Evolutionary conservation across 768 basidiomycete species (phyloP).

Genomic region (Jaapia argillacea): DNA sequence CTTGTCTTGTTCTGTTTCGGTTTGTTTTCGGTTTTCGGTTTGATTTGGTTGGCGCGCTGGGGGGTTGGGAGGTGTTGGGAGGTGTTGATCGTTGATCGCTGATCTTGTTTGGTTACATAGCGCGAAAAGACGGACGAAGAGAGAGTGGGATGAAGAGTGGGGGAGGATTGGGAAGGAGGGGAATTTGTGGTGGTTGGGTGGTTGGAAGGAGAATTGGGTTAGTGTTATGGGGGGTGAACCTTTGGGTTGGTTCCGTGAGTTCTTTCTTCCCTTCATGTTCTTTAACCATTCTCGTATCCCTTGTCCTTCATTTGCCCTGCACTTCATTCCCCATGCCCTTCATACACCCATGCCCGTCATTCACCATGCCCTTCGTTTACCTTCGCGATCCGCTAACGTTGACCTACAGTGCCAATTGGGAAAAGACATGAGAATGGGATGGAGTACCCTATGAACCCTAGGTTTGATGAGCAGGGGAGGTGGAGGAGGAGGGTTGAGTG

Average conservation of each 20-base stretch:
- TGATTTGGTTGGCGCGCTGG: too few species aligned
- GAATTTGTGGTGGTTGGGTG: conserved; percentile 82
- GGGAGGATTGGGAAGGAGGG: conserved; percentile 67
- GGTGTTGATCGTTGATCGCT: too few species aligned
- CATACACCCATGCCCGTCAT: background rate
- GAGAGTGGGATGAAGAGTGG: conserved; percentile 74
- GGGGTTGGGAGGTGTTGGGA: too few species aligned
- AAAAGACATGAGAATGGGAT: conserved; percentile 46
- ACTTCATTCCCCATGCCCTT: conserved; percentile 3
- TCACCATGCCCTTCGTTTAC: conserved; percentile 4
- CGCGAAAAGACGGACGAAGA: conserved; percentile 32
- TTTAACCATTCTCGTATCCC: background rate
- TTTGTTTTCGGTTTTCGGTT: too few species aligned
- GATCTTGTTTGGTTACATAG: conserved; percentile 20
- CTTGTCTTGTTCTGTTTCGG: too few species aligned
- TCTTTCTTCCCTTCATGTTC: conserved; percentile 3
- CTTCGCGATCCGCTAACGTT: background rate
- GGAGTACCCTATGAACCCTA: conserved; percentile 56
- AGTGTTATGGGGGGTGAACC: conserved; percentile 67
- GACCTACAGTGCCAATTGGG: conserved; percentile 38
- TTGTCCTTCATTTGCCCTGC: background rate
- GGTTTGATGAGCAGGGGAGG: conserved; percentile 60
- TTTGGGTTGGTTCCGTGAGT: conserved; percentile 77
- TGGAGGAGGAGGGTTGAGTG: conserved; percentile 61
- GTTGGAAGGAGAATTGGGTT: conserved; percentile 54